Conservation (phyloP, 768 basidiomycete species). For the Suillus alpinus region DNA sequence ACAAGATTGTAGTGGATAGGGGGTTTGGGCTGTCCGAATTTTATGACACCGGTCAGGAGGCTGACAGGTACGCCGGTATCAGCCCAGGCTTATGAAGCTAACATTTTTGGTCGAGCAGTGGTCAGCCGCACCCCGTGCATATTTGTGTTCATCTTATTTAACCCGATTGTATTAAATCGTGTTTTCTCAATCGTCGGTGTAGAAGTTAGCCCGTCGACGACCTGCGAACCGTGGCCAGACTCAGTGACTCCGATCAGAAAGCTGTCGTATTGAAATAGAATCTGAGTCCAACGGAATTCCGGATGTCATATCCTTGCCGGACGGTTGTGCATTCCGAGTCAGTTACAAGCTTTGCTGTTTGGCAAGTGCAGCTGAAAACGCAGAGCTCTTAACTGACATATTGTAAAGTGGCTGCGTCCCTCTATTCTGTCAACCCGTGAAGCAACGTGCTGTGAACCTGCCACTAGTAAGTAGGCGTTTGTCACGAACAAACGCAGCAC, state of each 20-base stretch:
- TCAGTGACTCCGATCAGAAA: not conserved
- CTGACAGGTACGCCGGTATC: not conserved
- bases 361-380: not conserved
- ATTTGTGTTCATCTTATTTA: not conserved
- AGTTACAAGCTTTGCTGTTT: not conserved
- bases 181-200: too few species aligned
- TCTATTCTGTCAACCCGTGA: not conserved
- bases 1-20: not conserved
- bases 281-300: not conserved
- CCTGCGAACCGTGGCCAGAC: not conserved
- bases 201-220: not conserved
- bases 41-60: not conserved
- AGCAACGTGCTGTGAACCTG: not conserved
- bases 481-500: not conserved
- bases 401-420: not conserved
- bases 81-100: not conserved
- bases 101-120: not conserved
- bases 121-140: not conserved
- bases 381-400: not conserved
- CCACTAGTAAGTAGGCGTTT: not conserved
- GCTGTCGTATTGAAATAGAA: not conserved
- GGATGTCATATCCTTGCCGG: not conserved
- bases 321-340: not conserved
- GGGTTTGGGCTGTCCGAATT: not conserved
- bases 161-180: not conserved